phyloP scores from a whole-genome alignment of 2,329 filamentous ascomycete species.

The Aspergillus pseudoviridinutans region DNA sequence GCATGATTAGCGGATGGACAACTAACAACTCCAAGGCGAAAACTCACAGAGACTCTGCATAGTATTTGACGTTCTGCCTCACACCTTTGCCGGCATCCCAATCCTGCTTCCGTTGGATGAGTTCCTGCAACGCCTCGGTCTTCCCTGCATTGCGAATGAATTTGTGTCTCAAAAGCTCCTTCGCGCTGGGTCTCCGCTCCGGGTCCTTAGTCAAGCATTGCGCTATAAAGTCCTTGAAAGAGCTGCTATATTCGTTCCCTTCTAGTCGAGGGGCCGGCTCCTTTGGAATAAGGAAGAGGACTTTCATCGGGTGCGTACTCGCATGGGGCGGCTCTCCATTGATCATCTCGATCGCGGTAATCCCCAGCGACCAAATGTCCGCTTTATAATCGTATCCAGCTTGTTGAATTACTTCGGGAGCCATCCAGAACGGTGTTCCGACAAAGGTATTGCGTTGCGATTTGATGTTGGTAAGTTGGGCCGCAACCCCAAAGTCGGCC shows the following conservation, averaged over 20 bases:
- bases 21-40: neutral
- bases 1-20: slow-evolving; percentile 7
- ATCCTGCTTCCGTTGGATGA: slow-evolving; percentile 75
- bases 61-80: slow-evolving; percentile 73
- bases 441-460: slow-evolving; percentile 97
- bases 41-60: slow-evolving; percentile 79
- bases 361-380: slow-evolving; percentile 89
- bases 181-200: slow-evolving; percentile 76
- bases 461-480: slow-evolving; percentile 95
- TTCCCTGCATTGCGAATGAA: slow-evolving; percentile 87
- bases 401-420: slow-evolving; percentile 89
- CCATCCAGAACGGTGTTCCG: slow-evolving; percentile 97
- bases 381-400: slow-evolving; percentile 81
- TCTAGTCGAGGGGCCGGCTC: slow-evolving; percentile 79
- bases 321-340: slow-evolving; percentile 85
- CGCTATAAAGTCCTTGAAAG: slow-evolving; percentile 91
- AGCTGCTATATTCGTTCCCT: slow-evolving; percentile 72
- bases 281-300: slow-evolving; percentile 86
- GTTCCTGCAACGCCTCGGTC: slow-evolving; percentile 79
- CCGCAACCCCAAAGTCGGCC: slow-evolving; percentile 94
- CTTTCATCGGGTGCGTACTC: slow-evolving; percentile 87
- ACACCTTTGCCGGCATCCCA: slow-evolving; percentile 72
- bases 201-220: slow-evolving; percentile 91
- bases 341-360: slow-evolving; percentile 86
- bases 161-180: slow-evolving; percentile 79